A percentile compares a stretch with the other conserved stretches of the same genome.
Conservation (phyloP, 2,329 filamentous ascomycete genomes). For the Trichoderma sp. region DNA sequence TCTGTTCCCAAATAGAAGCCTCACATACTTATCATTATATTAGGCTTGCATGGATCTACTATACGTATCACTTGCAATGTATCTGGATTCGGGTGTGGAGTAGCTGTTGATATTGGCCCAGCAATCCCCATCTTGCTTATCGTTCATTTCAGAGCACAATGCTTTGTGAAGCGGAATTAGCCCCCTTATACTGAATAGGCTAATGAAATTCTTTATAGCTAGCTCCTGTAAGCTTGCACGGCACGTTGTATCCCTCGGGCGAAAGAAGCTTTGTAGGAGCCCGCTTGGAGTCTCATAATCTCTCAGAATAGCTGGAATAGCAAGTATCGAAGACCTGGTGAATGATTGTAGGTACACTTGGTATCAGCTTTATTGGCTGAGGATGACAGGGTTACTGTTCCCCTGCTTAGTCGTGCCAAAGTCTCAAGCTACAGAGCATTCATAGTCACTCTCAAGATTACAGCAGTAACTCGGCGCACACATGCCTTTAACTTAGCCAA, state of each 20-base stretch:
- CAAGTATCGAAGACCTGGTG: not conserved
- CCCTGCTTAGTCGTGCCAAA: not conserved
- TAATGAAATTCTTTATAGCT: not conserved
- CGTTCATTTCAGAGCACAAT: not conserved
- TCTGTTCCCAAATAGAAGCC: accelerated
- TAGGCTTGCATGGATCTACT: not conserved
- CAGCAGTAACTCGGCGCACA: not conserved
- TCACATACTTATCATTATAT: not conserved
- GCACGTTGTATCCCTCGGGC: not conserved
- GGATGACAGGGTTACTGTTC: not conserved
- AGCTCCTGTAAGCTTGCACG: not conserved
- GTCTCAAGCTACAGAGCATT: not conserved
- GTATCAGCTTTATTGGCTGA: not conserved
- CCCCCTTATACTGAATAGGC: not conserved
- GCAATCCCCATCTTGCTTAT: not conserved
- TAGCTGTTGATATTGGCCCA: not conserved
- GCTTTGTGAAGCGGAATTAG: not conserved
- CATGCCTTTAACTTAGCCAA: not conserved
- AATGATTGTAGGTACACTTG: not conserved
- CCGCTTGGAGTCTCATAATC: not conserved
- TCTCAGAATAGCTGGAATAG: not conserved
- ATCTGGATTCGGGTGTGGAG: not conserved
- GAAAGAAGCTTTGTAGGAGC: not conserved
- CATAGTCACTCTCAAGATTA: not conserved
- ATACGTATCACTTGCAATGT: not conserved